Percentiles rank a stretch among this genome's conserved stretches.
Conservation (phyloP, 192 early-diverging fungal species). For the Coemansia sp. region DNA sequence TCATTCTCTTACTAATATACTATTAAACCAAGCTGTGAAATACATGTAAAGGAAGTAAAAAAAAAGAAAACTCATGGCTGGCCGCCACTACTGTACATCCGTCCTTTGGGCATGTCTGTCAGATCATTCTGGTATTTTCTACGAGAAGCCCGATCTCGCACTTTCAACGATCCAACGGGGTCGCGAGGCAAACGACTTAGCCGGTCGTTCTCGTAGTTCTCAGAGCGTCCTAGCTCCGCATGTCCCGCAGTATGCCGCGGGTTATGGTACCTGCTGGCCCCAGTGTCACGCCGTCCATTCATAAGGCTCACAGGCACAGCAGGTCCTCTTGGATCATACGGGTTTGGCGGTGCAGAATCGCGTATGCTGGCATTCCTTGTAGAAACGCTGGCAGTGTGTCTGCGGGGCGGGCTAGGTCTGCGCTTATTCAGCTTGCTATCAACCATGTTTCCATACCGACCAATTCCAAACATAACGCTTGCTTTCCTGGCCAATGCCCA, state of each 20-base stretch:
- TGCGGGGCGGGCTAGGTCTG: not conserved
- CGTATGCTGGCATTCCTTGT: not conserved
- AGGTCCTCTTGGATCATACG: slow-evolving; percentile 1
- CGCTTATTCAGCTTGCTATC: slow-evolving; percentile 1
- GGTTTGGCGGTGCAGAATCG: slow-evolving; percentile 6
- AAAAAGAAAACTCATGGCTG: not conserved
- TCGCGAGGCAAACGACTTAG: slow-evolving; percentile 1
- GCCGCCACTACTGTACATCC: not conserved
- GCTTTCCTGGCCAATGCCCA: slow-evolving; percentile 24
- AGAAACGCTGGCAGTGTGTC: slow-evolving; percentile 8
- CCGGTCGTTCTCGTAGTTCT: slow-evolving; percentile 7
- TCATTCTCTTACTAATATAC: not conserved
- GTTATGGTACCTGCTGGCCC: not conserved
- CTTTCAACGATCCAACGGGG: slow-evolving; percentile 10
- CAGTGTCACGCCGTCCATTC: not conserved
- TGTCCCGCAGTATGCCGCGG: not conserved
- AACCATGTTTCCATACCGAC: not conserved
- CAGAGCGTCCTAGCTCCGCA: not conserved
- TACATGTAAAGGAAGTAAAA: not conserved
- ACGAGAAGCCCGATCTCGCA: slow-evolving; percentile 5
- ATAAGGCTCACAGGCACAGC: not conserved
- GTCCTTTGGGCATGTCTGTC: not conserved
- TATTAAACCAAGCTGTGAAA: not conserved
- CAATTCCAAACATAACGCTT: slow-evolving; percentile 1
- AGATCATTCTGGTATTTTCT: slow-evolving; percentile 7